Base-by-base conservation (phyloP, 1,284 basidiomycete genomes). In the Agroathelia rolfsii region DNA sequence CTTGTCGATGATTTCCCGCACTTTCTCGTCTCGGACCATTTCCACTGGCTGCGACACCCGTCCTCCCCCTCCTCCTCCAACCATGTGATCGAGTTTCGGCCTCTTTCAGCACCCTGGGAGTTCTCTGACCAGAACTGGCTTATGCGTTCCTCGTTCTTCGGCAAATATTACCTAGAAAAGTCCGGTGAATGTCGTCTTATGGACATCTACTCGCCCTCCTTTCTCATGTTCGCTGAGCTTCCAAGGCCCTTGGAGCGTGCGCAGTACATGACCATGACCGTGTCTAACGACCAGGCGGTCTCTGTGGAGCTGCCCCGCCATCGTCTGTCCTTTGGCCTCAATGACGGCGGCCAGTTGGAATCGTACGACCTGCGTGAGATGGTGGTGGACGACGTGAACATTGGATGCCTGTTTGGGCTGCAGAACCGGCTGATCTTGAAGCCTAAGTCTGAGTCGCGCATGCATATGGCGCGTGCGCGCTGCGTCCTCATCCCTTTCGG, bases 31-130 rank as follows among this genome's bases (percentile, higher is more conserved):
- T 16, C 47, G 1, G 47, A 52, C 7, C 52, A 56, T 30, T 45
- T 42, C 4, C 64, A 66, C 40, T 69, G 65, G 64, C 38, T 67
- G 20, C 40, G 58, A 6, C n/a, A n/a, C n/a, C n/a, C n/a, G n/a
- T n/a, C n/a, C n/a, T n/a, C n/a, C n/a, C n/a, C n/a, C n/a, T n/a
- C n/a, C n/a, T 28, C 61, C 3, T 18, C 38, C 1, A 51, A 47
- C 0, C 38, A 42, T 0, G 24, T 44, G 4, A 42, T 69, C 1
- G 59, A 64, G 40, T 52, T 68, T 21, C 59, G 64, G 6, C 60
- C 62, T 5, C 19, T 44, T 1, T 27, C 39, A 6, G 32, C 7
- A 2, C 36, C 44, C 2, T 58, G 58, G 58, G 23, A 38, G 8
- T 6, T 22, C 2, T 44, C 41, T 0, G 10, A 32, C 2, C 36